A percentile compares a stretch with the other conserved stretches of the same genome.
Conservation (phyloP, 768 basidiomycete genomes). For the Nidularia pulvinata region DNA sequence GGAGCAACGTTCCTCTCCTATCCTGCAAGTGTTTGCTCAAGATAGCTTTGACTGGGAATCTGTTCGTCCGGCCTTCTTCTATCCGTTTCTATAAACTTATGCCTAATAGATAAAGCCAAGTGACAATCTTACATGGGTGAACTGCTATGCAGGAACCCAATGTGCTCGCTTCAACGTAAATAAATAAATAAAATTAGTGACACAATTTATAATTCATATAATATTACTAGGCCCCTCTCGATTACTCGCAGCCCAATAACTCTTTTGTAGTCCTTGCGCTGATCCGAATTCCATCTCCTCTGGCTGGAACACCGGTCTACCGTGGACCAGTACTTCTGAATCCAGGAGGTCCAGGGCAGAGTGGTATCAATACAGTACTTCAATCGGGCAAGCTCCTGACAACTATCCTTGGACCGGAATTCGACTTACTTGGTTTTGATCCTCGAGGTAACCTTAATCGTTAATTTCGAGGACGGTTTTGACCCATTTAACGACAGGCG, state of each 20-base stretch:
- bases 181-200: not conserved
- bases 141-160: not conserved
- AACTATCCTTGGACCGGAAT: constrained; percentile 35
- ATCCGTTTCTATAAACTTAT: too few species aligned
- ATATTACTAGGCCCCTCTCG: constrained; percentile 36
- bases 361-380: constrained; percentile 29
- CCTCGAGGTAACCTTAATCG: constrained; percentile 32
- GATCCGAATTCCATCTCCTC: constrained; percentile 25
- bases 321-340: constrained; percentile 44
- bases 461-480: not conserved
- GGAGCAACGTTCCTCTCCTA: too few species aligned
- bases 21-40: too few species aligned
- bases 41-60: too few species aligned
- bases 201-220: not conserved
- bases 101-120: not conserved
- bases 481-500: constrained; percentile 15
- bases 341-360: constrained; percentile 48
- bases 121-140: not conserved
- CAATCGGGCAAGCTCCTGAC: constrained; percentile 18
- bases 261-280: constrained; percentile 37
- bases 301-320: constrained; percentile 28
- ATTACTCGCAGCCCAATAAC: constrained; percentile 37
- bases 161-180: not conserved
- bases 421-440: constrained; percentile 47
- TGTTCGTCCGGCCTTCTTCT: too few species aligned